Conservation (phyloP, 495 filamentous ascomycete species). For the Hyaloscypha hepaticicola region DNA sequence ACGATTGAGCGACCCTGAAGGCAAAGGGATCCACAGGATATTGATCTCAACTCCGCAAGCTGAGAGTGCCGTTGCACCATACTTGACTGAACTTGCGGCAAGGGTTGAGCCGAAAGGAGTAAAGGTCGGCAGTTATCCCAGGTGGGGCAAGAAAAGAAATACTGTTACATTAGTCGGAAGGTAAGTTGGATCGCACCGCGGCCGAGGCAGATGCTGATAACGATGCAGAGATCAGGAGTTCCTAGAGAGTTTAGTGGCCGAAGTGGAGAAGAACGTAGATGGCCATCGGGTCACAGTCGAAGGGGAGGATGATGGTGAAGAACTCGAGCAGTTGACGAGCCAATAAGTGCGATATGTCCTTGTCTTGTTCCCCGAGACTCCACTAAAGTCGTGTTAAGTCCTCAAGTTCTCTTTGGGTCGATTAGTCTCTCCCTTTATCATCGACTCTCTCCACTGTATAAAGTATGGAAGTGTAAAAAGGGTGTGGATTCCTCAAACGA, state of each 20-base stretch:
- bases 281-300: constrained; percentile 44
- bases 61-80: constrained; percentile 81
- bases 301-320: constrained; percentile 44
- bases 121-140: constrained; percentile 95
- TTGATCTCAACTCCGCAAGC: constrained; percentile 81
- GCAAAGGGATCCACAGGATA: constrained; percentile 73
- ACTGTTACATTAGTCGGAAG: constrained; percentile 87
- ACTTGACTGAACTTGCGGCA: constrained; percentile 73
- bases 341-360: constrained; percentile 13
- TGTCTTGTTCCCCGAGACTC: background rate
- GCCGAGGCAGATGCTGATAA: constrained; percentile 12
- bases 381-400: constrained; percentile 19
- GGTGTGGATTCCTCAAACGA: background rate
- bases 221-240: constrained; percentile 43
- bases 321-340: background rate
- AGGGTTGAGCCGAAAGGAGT: constrained; percentile 70
- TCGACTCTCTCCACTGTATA: background rate
- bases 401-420: constrained; percentile 10
- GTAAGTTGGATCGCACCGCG: constrained; percentile 24
- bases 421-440: background rate
- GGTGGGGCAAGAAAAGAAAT: constrained; percentile 86
- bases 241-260: constrained; percentile 49
- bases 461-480: background rate
- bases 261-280: constrained; percentile 47
- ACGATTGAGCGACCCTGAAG: constrained; percentile 71